Base-by-base conservation (phyloP, 2,329 filamentous ascomycete species). In the Neonectria hederae region DNA sequence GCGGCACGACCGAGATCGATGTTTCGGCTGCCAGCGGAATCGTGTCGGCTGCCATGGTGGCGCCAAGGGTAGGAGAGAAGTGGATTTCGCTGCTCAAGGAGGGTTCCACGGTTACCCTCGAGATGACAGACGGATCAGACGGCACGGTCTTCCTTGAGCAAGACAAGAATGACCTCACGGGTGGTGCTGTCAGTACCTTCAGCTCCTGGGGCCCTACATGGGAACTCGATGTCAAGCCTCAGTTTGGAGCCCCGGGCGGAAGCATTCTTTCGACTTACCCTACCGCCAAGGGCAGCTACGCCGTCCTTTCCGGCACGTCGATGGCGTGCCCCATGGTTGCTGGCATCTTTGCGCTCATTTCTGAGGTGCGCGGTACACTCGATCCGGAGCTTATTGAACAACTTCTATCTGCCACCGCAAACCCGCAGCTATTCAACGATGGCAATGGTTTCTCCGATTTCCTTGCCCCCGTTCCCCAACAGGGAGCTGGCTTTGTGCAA, bases 121-220 rank as follows among this genome's bases (percentile, higher is more conserved):
- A 76, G 53, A 83, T 88, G 79, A 72, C 75, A 0, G 79, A 83
- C 60, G 79, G 81, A 0, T 48, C 69, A 0, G 78, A 79, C 5
- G 78, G 80, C 17, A 65, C 74, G 22, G 72, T 74, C 54, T 75
- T 77, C 22, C 71, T 84, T n/a, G 63, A 69, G 28, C 68, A 76
- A 51, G 63, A 69, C 40, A 35, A 67, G 54, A 87, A 87, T 75
- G 76, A 73, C 1, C 54, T 69, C 0, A 84, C 82, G 0, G 85
- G 83, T 2, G 88, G 87, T 8, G 84, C 81, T 48, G 72, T 85
- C 35, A 87, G 83, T 71, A 76, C 75, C 5, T 89, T 79, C 74
- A 86, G 84, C 40, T 84, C 83, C 7, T 90, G 87, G 87, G 87
- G 87, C 7, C 88, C 88, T 2, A 87, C 84, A 2, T 89, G 82